Evolutionary conservation across 179 eudicot species (phyloP), one percentile per base, ranked within the genome.

Genomic region (Beta lomatogona): DNA sequence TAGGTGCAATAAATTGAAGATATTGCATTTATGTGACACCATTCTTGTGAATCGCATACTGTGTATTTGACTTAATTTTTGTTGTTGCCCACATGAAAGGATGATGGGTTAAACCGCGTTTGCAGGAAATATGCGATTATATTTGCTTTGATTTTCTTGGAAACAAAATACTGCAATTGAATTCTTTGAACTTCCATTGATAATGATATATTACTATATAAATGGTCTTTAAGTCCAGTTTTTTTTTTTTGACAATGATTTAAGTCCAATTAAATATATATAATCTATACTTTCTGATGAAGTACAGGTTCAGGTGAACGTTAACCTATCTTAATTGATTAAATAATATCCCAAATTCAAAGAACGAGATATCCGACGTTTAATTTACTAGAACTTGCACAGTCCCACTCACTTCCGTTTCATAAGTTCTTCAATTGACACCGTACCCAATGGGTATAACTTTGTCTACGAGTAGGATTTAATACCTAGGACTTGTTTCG

Each of bases 21-120:
- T 41, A n/a, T 76, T 76, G 69, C 68, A 76, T 60, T 76, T 10
- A 75, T 75, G 66, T 18, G 28, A 57, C 22, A 18, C 64, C 63
- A 73, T 73, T 52, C 60, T 73, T 73, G 60, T 73, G 61, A 50
- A 21, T 11, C 41, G 14, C 0, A 6, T 50, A 28, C 44, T 73
- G n/a, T 52, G 1, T 73, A 55, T 48, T 71, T 71, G 55, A 71
- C 58, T 50, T 53, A 50, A 72, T 22, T 25, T 31, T 75, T 55
- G 77, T 31, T 54, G 69, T 36, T 48, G 25, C 18, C 55, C 68
- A 44, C 36, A 76, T 76, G 70, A 60, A 52, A 76, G 54, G 67
- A 28, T 58, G 55, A 60, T 44, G n/a, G 53, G 57, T 57, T 13
- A 22, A 71, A 70, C 54, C 61, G 64, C 77, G 57, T 79, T 53